Evolutionary conservation across 106 monocot genomes (phyloP).

Genomic region (Alisma plantagoaquatica): DNA sequence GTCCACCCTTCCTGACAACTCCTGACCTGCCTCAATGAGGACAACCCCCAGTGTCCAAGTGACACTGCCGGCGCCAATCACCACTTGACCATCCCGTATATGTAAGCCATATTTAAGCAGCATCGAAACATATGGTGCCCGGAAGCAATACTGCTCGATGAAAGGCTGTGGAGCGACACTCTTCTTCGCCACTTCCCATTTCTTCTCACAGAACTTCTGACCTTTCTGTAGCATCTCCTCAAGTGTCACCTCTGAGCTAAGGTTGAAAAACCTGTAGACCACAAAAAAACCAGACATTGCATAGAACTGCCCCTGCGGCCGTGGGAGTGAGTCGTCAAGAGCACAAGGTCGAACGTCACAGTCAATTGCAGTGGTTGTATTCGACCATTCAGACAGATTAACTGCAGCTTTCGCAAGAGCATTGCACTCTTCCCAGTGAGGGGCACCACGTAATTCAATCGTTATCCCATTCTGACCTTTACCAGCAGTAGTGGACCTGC

Average conservation of each 20-base stretch:
- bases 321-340: slow-evolving; percentile 36
- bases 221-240: slow-evolving; percentile 59
- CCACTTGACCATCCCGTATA: slow-evolving; percentile 57
- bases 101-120: slow-evolving; percentile 87
- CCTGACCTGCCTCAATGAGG: slow-evolving; percentile 61
- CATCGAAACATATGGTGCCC: slow-evolving; percentile 83
- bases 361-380: slow-evolving; percentile 44
- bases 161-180: slow-evolving; percentile 93
- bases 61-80: slow-evolving; percentile 86
- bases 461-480: slow-evolving; percentile 27
- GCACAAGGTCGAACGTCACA: slow-evolving; percentile 83
- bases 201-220: slow-evolving; percentile 59
- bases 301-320: slow-evolving; percentile 73
- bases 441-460: slow-evolving; percentile 55
- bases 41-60: slow-evolving; percentile 98
- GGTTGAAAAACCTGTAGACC: slow-evolving; percentile 86
- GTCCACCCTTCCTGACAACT: slow-evolving; percentile 51
- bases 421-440: slow-evolving; percentile 75
- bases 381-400: slow-evolving; percentile 73
- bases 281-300: slow-evolving; percentile 98
- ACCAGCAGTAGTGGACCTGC: slow-evolving; percentile 7
- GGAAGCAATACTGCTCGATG: slow-evolving; percentile 96
- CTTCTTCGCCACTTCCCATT: slow-evolving; percentile 72
- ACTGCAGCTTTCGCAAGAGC: slow-evolving; percentile 75
- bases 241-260: slow-evolving; percentile 55